Percentiles rank a stretch among this genome's conserved stretches.
Evolutionary conservation across 495 filamentous ascomycete genomes (phyloP).

Genomic region (Lasiosphaeria miniovina): DNA sequence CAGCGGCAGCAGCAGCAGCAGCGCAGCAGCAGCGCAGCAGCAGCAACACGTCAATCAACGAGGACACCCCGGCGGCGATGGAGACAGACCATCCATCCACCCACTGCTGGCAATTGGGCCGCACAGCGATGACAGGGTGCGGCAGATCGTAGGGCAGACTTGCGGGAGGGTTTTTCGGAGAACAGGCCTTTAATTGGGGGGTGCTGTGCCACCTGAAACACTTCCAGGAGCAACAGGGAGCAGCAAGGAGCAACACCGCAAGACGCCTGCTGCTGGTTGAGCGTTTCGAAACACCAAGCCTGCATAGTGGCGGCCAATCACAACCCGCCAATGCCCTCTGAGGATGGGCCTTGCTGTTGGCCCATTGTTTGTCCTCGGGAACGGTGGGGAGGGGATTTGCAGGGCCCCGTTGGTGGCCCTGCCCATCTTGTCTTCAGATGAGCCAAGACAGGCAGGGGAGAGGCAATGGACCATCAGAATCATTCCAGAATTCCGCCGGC

Average conservation of each 20-base stretch:
- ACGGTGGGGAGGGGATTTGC: background rate
- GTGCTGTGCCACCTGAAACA: constrained; percentile 27
- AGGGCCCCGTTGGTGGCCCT: background rate
- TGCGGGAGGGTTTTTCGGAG: background rate
- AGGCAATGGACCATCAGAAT: background rate
- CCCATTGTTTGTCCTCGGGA: constrained; percentile 18
- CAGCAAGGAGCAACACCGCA: constrained; percentile 12
- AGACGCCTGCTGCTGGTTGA: constrained; percentile 16
- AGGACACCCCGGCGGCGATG: background rate
- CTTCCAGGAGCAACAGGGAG: constrained; percentile 11
- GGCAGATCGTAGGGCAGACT: constrained; percentile 19
- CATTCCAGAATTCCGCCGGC: background rate
- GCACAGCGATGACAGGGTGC: constrained; percentile 10
- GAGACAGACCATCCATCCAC: background rate
- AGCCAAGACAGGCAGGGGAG: background rate
- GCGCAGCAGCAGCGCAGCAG: background rate
- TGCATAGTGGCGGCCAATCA: constrained; percentile 30
- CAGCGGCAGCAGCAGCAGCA: background rate
- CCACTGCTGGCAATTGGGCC: background rate
- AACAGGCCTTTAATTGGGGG: constrained; percentile 17
- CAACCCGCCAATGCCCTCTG: constrained; percentile 1
- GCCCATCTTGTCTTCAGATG: background rate
- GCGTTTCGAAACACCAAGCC: constrained; percentile 33
- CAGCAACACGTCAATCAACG: constrained; percentile 1
- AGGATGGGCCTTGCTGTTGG: constrained; percentile 10